Evolutionary conservation across 2,329 filamentous ascomycete species (phyloP).

Genomic region (Zymoseptoria brevis): DNA sequence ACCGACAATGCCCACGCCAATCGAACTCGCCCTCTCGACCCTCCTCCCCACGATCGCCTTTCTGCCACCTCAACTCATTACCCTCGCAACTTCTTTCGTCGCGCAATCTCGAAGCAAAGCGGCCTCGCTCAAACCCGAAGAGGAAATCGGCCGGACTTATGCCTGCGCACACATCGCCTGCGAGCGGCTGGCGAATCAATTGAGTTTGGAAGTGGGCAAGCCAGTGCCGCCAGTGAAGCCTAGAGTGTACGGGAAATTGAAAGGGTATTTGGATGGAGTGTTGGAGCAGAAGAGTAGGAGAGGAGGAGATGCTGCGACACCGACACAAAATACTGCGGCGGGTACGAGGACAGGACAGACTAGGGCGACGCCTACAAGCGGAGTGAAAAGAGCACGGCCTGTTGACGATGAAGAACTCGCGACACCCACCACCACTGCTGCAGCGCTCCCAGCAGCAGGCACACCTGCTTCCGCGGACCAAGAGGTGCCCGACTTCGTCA

Average conservation of each 20-base stretch:
- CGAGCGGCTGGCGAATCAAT: slow-evolving; percentile 67
- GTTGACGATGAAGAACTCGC: background rate
- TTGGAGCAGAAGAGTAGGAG: slow-evolving; percentile 36
- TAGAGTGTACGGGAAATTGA: slow-evolving; percentile 75
- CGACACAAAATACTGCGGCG: background rate
- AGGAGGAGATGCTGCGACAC: slow-evolving; percentile 1
- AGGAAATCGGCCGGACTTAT: slow-evolving; percentile 78
- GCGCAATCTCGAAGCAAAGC: slow-evolving; percentile 73
- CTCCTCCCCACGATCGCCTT: slow-evolving; percentile 66
- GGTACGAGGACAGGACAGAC: background rate
- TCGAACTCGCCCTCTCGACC: slow-evolving; percentile 65
- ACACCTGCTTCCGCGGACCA: background rate
- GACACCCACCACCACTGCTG: background rate
- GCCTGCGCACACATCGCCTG: slow-evolving; percentile 86
- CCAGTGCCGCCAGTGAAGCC: slow-evolving; percentile 71
- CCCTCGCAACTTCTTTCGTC: slow-evolving; percentile 64
- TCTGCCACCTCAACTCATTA: slow-evolving; percentile 61
- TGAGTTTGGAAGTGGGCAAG: slow-evolving; percentile 70
- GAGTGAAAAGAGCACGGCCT: background rate
- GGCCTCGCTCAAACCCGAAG: slow-evolving; percentile 69
- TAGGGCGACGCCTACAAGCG: slow-evolving; percentile 4
- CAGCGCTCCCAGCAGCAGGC: background rate
- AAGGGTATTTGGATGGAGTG: slow-evolving; percentile 67
- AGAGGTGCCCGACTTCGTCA: slow-evolving; percentile 8
- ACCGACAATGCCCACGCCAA: slow-evolving; percentile 56